Conservation (phyloP, 306 rosid species). For the Luffa acutangula region DNA sequence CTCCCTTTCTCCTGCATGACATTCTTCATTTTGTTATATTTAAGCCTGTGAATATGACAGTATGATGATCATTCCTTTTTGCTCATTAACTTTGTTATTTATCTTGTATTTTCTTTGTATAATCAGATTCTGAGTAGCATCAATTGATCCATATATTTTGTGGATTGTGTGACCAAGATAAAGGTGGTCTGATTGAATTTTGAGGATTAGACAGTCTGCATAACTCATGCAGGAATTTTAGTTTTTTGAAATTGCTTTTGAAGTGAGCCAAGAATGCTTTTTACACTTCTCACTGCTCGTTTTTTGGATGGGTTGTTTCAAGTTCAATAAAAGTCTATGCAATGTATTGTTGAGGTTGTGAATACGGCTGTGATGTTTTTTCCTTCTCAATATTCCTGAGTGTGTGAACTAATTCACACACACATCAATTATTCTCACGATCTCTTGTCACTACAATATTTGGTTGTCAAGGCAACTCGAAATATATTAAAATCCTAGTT, state of each 20-base stretch:
- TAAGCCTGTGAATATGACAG: neutral
- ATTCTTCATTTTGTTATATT: neutral
- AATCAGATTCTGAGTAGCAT: neutral
- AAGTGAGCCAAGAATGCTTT: neutral
- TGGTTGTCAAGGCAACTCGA: too few relatives aligned
- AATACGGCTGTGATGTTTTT: too few relatives aligned
- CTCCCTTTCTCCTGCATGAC: slow-evolving; percentile 23
- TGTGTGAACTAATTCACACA: too few relatives aligned
- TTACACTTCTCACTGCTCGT: neutral
- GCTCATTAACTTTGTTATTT: neutral
- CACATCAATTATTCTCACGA: too few relatives aligned
- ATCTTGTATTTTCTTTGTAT: neutral
- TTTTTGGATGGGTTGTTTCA: too few relatives aligned
- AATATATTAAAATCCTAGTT: too few relatives aligned
- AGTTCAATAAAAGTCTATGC: neutral
- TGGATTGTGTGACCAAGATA: neutral
- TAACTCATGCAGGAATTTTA: neutral
- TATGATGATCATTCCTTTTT: neutral
- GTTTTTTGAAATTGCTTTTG: neutral
- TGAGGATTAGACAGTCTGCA: neutral
- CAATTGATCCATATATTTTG: neutral
- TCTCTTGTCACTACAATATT: too few relatives aligned
- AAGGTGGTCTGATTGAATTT: neutral
- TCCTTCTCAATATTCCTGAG: too few relatives aligned
- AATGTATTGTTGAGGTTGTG: too few relatives aligned